Evolutionary conservation across 2,329 filamentous ascomycete genomes (phyloP).

Genomic region (Xylaria sp.): DNA sequence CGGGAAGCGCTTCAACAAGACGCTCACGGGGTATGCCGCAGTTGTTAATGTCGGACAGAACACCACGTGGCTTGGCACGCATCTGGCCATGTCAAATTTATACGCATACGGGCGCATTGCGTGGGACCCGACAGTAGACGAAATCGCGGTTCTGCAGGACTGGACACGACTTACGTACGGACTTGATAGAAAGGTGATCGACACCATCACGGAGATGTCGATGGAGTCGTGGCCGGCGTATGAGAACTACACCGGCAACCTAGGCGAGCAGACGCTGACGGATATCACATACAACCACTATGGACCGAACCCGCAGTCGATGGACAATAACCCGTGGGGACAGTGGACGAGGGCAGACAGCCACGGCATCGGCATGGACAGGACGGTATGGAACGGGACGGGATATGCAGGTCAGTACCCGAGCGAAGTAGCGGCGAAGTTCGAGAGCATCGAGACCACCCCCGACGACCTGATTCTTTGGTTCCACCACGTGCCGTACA

Average conservation of each 20-base stretch:
- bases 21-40: slow-evolving; percentile 70
- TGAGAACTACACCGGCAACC: slow-evolving; percentile 76
- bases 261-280: slow-evolving; percentile 75
- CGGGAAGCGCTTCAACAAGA: slow-evolving; percentile 67
- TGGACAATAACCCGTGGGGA: slow-evolving; percentile 76
- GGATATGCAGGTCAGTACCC: slow-evolving; percentile 75
- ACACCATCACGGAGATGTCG: slow-evolving; percentile 70
- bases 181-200: slow-evolving; percentile 62
- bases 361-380: slow-evolving; percentile 74
- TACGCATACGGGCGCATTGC: slow-evolving; percentile 76
- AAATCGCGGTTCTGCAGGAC: slow-evolving; percentile 65
- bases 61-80: slow-evolving; percentile 74
- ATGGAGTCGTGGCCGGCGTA: slow-evolving; percentile 78
- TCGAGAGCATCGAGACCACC: slow-evolving; percentile 70
- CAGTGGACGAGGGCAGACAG: slow-evolving; percentile 76
- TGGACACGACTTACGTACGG: slow-evolving; percentile 77
- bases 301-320: slow-evolving; percentile 71
- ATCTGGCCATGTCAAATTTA: slow-evolving; percentile 76
- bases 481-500: slow-evolving; percentile 80
- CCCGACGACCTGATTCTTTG: slow-evolving; percentile 76
- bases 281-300: slow-evolving; percentile 75
- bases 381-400: slow-evolving; percentile 75
- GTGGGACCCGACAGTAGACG: slow-evolving; percentile 67
- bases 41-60: slow-evolving; percentile 76
- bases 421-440: slow-evolving; percentile 65